Evolutionary conservation across 169 alveolate species (phyloP).

Genomic region (Plasmodium vivax): DNA sequence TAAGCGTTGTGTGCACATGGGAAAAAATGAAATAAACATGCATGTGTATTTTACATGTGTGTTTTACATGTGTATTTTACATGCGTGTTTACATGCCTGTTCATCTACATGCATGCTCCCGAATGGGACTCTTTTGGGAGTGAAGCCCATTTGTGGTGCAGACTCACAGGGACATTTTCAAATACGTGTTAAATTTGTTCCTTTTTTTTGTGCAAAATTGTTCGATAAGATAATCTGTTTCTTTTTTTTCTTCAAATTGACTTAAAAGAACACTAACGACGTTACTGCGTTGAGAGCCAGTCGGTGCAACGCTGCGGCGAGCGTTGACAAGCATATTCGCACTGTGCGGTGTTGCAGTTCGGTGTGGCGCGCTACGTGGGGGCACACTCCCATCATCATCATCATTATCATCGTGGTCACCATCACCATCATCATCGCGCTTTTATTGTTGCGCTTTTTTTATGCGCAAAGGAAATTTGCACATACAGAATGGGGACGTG

Average conservation of each 20-base stretch:
- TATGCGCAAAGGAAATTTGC: neutral
- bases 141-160: neutral
- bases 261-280: neutral
- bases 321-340: neutral
- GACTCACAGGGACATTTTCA: neutral
- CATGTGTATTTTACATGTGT: neutral
- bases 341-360: neutral
- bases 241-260: neutral
- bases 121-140: neutral
- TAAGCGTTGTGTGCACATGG: neutral
- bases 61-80: no score
- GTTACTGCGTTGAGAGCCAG: neutral
- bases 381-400: neutral
- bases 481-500: neutral
- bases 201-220: neutral
- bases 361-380: neutral
- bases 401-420: no score
- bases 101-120: neutral
- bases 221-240: neutral
- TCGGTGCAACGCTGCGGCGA: neutral
- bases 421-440: neutral
- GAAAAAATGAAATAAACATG: neutral
- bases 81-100: neutral
- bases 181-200: neutral
- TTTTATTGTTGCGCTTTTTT: neutral